Percentiles rank a stretch among this genome's conserved stretches.
phyloP scores from a whole-genome alignment of 352 stramenopile genomes.

The Phytophthora hibernalis region DNA sequence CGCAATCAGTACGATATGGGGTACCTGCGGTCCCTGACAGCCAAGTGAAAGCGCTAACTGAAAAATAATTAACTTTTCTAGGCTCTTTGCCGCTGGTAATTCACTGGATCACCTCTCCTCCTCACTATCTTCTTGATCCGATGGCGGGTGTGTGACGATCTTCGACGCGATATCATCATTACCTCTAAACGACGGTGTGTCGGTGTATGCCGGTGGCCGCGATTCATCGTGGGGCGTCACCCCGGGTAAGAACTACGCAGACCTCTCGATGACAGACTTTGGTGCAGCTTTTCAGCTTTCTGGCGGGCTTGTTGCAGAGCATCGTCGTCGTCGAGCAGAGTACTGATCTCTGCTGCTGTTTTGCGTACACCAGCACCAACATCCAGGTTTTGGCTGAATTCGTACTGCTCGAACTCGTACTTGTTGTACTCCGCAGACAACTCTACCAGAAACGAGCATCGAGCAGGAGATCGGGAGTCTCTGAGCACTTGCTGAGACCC shows the following conservation, averaged over 20 bases:
- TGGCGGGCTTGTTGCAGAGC: constrained; percentile 54
- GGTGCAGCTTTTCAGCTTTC: constrained; percentile 61
- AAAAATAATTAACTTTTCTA: constrained; percentile 14
- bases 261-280: constrained; percentile 59
- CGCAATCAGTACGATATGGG: constrained; percentile 63
- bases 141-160: constrained; percentile 56
- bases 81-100: not conserved
- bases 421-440: constrained; percentile 73
- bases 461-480: constrained; percentile 55
- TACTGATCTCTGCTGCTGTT: constrained; percentile 54
- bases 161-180: constrained; percentile 47
- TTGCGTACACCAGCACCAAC: constrained; percentile 73
- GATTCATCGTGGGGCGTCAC: constrained; percentile 27
- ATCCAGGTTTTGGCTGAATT: constrained; percentile 78
- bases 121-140: constrained; percentile 17
- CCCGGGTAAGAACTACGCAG: constrained; percentile 43
- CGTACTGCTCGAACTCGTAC: constrained; percentile 76
- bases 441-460: constrained; percentile 53
- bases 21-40: constrained; percentile 50
- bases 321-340: constrained; percentile 56
- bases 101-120: constrained; percentile 15
- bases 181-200: constrained; percentile 26
- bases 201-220: constrained; percentile 47
- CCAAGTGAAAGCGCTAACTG: constrained; percentile 12
- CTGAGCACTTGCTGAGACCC: constrained; percentile 72